Evolutionary conservation across 169 alveolate species (phyloP).

Genomic region (Plasmodium gonderi): DNA sequence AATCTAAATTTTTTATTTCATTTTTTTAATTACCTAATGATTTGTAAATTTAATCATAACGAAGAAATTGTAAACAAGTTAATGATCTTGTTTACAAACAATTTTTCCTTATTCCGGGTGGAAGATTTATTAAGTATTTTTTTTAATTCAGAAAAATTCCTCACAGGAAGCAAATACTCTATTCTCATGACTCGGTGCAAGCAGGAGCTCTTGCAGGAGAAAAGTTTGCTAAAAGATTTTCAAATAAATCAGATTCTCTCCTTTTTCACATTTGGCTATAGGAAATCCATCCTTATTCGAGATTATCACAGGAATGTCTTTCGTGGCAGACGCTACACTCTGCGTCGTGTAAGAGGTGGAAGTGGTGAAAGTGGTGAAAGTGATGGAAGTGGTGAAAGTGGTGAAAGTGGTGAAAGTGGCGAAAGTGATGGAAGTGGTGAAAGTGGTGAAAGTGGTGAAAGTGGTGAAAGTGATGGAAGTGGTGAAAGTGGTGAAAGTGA

Average conservation of each 20-base stretch:
- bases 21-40: constrained; percentile 19
- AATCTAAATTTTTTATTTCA: constrained; percentile 5
- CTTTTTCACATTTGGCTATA: constrained; percentile 17
- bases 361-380: background rate
- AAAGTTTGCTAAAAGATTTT: constrained; percentile 24
- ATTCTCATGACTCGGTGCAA: background rate
- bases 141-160: constrained; percentile 15
- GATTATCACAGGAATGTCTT: constrained; percentile 6
- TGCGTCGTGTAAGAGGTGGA: background rate
- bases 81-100: background rate
- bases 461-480: background rate
- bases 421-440: no score
- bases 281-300: background rate
- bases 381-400: background rate
- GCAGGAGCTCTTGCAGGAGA: constrained; percentile 21
- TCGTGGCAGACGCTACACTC: background rate
- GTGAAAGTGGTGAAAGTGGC: no score
- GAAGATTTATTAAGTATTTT: constrained; percentile 21
- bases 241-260: constrained; percentile 42
- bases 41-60: constrained; percentile 13
- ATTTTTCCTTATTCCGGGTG: constrained; percentile 14
- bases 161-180: background rate
- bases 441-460: background rate
- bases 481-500: background rate
- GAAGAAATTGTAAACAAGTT: constrained; percentile 2